Conservation (phyloP, 352 stramenopile species). For the Proteromonas lacertae region DNA sequence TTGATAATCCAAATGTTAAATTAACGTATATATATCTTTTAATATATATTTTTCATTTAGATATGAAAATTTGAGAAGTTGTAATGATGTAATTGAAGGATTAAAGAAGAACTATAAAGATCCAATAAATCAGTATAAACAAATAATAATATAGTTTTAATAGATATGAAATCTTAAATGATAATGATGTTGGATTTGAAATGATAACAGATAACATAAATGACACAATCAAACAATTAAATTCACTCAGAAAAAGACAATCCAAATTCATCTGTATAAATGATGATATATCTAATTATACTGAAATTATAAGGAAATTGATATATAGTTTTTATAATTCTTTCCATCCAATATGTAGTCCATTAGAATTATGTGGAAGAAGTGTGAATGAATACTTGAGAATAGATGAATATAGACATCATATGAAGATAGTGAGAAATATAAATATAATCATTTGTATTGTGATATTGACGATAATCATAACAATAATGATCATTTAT, state of each 20-base stretch:
- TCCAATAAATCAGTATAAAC: not conserved
- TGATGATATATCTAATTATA: slow-evolving; percentile 59
- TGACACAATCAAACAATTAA: slow-evolving; percentile 48
- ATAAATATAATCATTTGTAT: too few species aligned
- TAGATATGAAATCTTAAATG: too few species aligned
- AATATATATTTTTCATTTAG: not conserved
- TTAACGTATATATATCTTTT: not conserved
- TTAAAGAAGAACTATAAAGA: not conserved
- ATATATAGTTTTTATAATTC: too few species aligned
- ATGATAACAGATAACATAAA: slow-evolving; percentile 63
- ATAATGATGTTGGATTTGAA: slow-evolving; percentile 41
- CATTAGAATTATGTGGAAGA: too few species aligned
- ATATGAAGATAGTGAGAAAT: too few species aligned
- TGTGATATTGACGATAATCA: too few species aligned
- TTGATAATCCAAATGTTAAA: not conserved
- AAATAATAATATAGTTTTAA: not conserved
- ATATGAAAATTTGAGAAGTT: not conserved
- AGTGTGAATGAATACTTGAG: too few species aligned
- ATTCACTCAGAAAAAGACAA: slow-evolving; percentile 40
- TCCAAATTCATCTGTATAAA: slow-evolving; percentile 84
- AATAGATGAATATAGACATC: too few species aligned
- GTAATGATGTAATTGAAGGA: not conserved
- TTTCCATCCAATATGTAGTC: too few species aligned
- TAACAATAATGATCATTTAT: too few species aligned
- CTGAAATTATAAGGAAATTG: too few species aligned